Percentiles rank a stretch among this genome's conserved stretches.
Conservation (phyloP, 805 yeast genomes). For the Candida boleticola region DNA sequence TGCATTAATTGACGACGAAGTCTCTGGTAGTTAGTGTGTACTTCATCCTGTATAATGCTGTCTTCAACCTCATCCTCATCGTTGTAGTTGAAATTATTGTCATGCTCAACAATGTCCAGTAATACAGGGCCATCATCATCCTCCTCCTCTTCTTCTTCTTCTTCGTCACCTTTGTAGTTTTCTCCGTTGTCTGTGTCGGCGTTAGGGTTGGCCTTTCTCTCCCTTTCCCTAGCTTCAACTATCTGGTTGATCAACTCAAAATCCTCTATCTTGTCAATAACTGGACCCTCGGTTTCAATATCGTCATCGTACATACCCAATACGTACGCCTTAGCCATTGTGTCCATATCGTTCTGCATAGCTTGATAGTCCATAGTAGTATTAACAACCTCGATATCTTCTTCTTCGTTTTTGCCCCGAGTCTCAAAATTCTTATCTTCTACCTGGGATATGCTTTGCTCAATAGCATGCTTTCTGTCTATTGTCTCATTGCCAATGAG, state of each 20-base stretch:
- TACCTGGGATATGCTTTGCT: conserved; percentile 12
- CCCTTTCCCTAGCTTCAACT: conserved; percentile 32
- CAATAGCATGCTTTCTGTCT: conserved; percentile 11
- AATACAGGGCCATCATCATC: conserved; percentile 38
- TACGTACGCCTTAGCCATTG: conserved; percentile 61
- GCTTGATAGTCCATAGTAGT: conserved; percentile 40
- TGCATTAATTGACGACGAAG: conserved; percentile 49
- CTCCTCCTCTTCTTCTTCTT: conserved; percentile 34
- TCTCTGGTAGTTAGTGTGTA: conserved; percentile 55
- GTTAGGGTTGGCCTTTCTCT: conserved; percentile 3
- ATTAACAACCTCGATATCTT: conserved; percentile 14
- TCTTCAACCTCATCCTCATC: conserved; percentile 13
- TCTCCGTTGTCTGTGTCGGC: conserved; percentile 7
- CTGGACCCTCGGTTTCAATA: conserved; percentile 51
- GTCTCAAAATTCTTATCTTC: conserved; percentile 9
- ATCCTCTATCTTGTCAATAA: conserved; percentile 53
- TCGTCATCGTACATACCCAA: conserved; percentile 63
- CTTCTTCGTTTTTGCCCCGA: conserved; percentile 1
- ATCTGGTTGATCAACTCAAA: conserved; percentile 50
- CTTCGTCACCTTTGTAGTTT: conserved; percentile 29
- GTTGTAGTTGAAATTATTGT: conserved; percentile 13
- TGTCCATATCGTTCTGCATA: conserved; percentile 47
- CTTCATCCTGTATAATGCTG: conserved; percentile 35
- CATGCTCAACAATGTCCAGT: conserved; percentile 44
- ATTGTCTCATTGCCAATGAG: conserved; percentile 9